These are phyloP conservation scores for Naganishia vishniacii DNA, from an alignment of 768 basidiomycete genomes.

Conservation along the genomic window DNA sequence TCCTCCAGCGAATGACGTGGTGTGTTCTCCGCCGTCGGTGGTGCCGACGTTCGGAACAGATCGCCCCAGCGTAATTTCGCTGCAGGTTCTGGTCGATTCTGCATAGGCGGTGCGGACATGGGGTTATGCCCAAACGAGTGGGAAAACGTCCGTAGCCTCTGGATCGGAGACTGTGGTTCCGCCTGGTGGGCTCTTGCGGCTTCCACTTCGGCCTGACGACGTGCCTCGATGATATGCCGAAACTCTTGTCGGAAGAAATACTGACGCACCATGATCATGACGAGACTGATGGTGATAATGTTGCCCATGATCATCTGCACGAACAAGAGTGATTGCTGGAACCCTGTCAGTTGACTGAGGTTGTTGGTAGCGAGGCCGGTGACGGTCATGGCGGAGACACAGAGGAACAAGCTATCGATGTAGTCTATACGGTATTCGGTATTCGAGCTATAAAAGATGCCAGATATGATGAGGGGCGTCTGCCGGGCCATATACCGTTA, in stretches of 20 bases:
- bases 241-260: constrained; percentile 46
- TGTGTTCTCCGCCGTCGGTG: constrained; percentile 7
- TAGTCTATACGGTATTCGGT: constrained; percentile 50
- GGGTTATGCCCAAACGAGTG: constrained; percentile 28
- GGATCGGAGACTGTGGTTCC: constrained; percentile 17
- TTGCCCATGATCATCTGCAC: constrained; percentile 58
- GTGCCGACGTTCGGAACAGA: background rate
- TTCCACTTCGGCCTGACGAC: constrained; percentile 29
- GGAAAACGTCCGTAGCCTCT: constrained; percentile 12
- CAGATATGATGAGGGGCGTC: constrained; percentile 71
- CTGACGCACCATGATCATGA: constrained; percentile 47
- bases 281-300: constrained; percentile 40
- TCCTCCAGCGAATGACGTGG: constrained; percentile 2
- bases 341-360: constrained; percentile 43
- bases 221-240: constrained; percentile 40
- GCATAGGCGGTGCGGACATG: constrained; percentile 25
- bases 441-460: constrained; percentile 77
- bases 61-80: background rate
- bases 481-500: too few relatives aligned
- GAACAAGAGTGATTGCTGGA: constrained; percentile 48
- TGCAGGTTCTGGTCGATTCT: background rate
- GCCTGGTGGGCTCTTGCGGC: background rate
- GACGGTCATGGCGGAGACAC: constrained; percentile 48
- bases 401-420: constrained; percentile 49
- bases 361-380: constrained; percentile 49